Percentiles rank a stretch among this genome's conserved stretches.
Evolutionary conservation across 2,329 filamentous ascomycete genomes (phyloP).

Genomic region (Hyphodiscus sp.): DNA sequence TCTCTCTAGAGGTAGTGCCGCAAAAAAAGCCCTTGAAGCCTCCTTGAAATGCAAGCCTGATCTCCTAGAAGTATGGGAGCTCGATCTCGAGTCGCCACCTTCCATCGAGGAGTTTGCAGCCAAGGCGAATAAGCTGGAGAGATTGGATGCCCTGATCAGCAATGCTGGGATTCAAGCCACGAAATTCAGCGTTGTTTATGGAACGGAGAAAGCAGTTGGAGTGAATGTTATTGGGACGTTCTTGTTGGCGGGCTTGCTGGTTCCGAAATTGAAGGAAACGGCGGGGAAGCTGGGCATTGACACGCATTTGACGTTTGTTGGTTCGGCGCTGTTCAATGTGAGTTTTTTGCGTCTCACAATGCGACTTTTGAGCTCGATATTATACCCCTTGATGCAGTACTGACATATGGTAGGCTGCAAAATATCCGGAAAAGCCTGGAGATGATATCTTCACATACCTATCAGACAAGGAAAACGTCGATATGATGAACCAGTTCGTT

Average conservation of each 20-base stretch:
- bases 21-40: constrained; percentile 26
- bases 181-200: constrained; percentile 10
- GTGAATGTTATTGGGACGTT: constrained; percentile 28
- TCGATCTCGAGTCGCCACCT: constrained; percentile 14
- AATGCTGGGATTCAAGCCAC: constrained; percentile 25
- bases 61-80: constrained; percentile 17
- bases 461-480: constrained; percentile 12
- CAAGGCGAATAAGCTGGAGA: constrained; percentile 28
- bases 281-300: constrained; percentile 6
- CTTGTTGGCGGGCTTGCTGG: constrained; percentile 19
- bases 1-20: constrained; percentile 31
- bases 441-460: constrained; percentile 18
- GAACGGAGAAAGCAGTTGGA: constrained; percentile 16
- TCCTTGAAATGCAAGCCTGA: constrained; percentile 9
- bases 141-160: constrained; percentile 39
- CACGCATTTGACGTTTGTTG: constrained; percentile 15
- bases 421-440: constrained; percentile 17
- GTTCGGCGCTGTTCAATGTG: constrained; percentile 12
- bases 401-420: constrained; percentile 9
- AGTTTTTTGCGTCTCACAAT: too few relatives aligned
- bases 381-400: too few relatives aligned
- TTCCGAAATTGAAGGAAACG: constrained; percentile 22
- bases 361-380: too few relatives aligned
- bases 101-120: constrained; percentile 14
- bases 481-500: constrained; percentile 1